A percentile compares a stretch with the other conserved stretches of the same genome.
Conservation (phyloP, 2,329 filamentous ascomycete genomes). For the Hirsutella thompsonii region DNA sequence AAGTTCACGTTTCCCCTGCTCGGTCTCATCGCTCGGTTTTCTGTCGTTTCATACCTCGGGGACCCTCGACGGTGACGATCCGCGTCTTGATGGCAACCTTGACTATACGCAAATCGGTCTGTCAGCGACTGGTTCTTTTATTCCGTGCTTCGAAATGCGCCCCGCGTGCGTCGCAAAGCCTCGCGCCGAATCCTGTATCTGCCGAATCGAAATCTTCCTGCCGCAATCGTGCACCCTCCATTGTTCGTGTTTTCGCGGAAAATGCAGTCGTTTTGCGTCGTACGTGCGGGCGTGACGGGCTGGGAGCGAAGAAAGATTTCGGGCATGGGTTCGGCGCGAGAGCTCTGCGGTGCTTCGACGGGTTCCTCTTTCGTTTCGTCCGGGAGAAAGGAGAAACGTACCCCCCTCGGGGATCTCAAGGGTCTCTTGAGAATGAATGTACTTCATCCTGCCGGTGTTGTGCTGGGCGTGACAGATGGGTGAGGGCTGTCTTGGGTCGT, state of each 20-base stretch:
- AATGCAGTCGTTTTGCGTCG: too few species aligned
- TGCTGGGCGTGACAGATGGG: constrained; percentile 28
- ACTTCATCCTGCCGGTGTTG: constrained; percentile 81
- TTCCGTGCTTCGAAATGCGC: neutral
- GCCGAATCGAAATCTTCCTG: too few species aligned
- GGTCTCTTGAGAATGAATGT: constrained; percentile 97
- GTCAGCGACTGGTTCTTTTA: constrained; percentile 18
- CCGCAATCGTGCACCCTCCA: too few species aligned
- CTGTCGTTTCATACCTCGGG: constrained; percentile 54
- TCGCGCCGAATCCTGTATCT: neutral
- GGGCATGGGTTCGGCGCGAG: neutral
- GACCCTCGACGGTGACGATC: constrained; percentile 92
- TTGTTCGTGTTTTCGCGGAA: too few species aligned
- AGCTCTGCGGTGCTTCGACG: neutral
- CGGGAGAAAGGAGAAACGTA: constrained; percentile 41
- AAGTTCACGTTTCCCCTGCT: too few species aligned
- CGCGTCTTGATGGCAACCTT: constrained; percentile 96
- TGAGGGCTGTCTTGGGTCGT: constrained; percentile 26
- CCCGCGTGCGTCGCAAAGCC: neutral
- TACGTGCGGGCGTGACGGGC: too few species aligned
- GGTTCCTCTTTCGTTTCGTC: neutral
- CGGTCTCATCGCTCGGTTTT: too few species aligned
- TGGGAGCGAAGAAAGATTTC: too few species aligned
- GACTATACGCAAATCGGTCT: constrained; percentile 47
- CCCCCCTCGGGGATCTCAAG: constrained; percentile 93